Evolutionary conservation across 148 eudicot genomes (phyloP).

Genomic region (Vaccinium vitisidaea): DNA sequence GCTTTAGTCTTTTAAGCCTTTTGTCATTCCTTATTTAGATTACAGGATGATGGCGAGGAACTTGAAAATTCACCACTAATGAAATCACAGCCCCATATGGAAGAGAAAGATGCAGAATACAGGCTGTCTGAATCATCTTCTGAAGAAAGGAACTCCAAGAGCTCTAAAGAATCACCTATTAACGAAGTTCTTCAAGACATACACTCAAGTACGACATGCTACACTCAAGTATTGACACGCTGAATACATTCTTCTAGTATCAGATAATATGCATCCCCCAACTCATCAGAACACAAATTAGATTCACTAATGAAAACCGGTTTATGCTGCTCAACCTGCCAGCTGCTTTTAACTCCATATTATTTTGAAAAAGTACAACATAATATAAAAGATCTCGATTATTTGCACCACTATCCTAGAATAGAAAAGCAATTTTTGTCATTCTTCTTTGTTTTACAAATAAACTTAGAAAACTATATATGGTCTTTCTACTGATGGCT

Average conservation of each 20-base stretch:
- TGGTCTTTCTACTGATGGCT: not conserved
- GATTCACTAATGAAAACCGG: not conserved
- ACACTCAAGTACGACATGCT: not conserved
- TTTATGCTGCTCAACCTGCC: not conserved
- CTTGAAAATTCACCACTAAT: constrained; percentile 28
- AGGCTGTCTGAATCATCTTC: constrained; percentile 25
- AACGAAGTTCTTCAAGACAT: constrained; percentile 28
- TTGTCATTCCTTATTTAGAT: constrained; percentile 36
- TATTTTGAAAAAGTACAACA: not conserved
- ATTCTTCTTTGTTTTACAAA: not conserved
- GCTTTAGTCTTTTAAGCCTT: not conserved
- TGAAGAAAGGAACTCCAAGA: constrained; percentile 33
- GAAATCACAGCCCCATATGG: constrained; percentile 24
- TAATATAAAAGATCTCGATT: not conserved
- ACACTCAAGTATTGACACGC: constrained; percentile 7
- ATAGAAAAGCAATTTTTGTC: not conserved
- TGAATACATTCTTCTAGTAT: not conserved
- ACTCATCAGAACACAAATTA: not conserved
- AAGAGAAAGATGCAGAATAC: constrained; percentile 24
- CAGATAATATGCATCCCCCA: not conserved
- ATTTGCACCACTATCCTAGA: not conserved
- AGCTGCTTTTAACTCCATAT: not conserved
- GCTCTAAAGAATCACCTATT: constrained; percentile 31
- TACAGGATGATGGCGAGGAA: constrained; percentile 45
- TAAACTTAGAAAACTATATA: not conserved